A percentile compares a stretch with the other conserved stretches of the same genome.
Conservation (phyloP, 2,329 filamentous ascomycete species). For the Colletotrichum endophyticum region DNA sequence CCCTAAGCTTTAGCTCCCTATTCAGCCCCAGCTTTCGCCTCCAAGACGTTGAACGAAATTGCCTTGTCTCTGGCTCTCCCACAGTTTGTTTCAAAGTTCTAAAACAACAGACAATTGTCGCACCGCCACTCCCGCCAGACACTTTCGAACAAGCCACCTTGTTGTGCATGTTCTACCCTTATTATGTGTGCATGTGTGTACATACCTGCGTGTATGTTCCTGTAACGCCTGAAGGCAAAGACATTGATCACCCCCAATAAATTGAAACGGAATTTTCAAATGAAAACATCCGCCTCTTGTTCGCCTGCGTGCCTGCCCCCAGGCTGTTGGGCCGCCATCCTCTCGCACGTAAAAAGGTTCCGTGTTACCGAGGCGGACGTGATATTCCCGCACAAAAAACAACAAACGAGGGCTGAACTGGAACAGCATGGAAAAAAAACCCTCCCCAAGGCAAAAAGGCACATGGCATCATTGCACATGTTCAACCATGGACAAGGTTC, state of each 20-base stretch:
- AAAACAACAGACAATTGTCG: not conserved
- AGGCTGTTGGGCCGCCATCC: not conserved
- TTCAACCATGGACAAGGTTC: not conserved
- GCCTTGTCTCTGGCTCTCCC: not conserved
- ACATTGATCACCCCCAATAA: not conserved
- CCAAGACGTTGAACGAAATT: not conserved
- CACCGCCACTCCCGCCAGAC: conserved; percentile 6
- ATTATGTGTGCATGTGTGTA: not conserved
- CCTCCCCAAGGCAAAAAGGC: not conserved
- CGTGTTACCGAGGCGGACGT: not conserved
- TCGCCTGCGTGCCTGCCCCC: not conserved
- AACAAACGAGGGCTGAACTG: not conserved
- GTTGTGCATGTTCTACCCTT: not conserved
- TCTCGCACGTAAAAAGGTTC: not conserved
- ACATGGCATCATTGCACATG: not conserved
- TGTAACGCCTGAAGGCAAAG: not conserved
- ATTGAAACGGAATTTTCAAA: not conserved
- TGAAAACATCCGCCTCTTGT: not conserved
- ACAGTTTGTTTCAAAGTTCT: not conserved
- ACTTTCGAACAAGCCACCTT: not conserved
- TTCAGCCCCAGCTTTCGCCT: not conserved
- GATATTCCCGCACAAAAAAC: not conserved
- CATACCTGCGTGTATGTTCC: not conserved
- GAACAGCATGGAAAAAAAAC: not conserved
- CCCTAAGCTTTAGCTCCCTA: not conserved